Evolutionary conservation across 2,329 filamentous ascomycete genomes (phyloP).

Genomic region (Podosphaera fusca): DNA sequence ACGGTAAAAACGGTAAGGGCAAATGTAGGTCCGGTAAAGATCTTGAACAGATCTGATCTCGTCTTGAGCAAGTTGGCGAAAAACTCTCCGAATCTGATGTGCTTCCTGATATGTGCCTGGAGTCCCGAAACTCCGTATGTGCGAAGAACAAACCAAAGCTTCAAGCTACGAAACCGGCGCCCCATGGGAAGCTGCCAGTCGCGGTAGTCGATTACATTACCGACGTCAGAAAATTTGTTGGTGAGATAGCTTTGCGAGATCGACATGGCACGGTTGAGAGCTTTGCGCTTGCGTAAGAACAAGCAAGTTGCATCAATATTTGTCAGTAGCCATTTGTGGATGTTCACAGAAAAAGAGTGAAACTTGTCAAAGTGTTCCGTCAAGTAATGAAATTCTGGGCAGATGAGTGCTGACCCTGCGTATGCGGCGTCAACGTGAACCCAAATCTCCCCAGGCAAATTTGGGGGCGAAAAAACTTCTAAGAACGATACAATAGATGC

Average conservation of each 20-base stretch:
- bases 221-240: conserved; percentile 59
- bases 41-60: conserved; percentile 47
- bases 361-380: conserved; percentile 38
- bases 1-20: conserved; percentile 57
- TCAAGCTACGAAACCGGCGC: conserved; percentile 65
- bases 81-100: conserved; percentile 42
- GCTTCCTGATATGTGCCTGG: conserved; percentile 46
- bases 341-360: conserved; percentile 83
- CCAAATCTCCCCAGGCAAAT: conserved; percentile 39
- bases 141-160: conserved; percentile 86
- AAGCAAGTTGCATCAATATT: conserved; percentile 76
- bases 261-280: conserved; percentile 59
- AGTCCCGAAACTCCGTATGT: conserved; percentile 60
- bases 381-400: conserved; percentile 56
- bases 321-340: conserved; percentile 92
- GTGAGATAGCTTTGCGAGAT: conserved; percentile 63
- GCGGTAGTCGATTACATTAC: conserved; percentile 78
- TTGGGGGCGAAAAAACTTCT: conserved; percentile 18
- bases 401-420: conserved; percentile 63
- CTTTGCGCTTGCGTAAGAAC: conserved; percentile 50
- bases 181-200: conserved; percentile 96
- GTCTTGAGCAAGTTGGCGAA: conserved; percentile 38
- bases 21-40: conserved; percentile 54
- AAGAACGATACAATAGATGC: conserved; percentile 16
- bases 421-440: conserved; percentile 89